These are phyloP conservation scores for Yamadazyma blattariae DNA, from an alignment of 1,139 yeast genomes.

Conservation along the genomic window DNA sequence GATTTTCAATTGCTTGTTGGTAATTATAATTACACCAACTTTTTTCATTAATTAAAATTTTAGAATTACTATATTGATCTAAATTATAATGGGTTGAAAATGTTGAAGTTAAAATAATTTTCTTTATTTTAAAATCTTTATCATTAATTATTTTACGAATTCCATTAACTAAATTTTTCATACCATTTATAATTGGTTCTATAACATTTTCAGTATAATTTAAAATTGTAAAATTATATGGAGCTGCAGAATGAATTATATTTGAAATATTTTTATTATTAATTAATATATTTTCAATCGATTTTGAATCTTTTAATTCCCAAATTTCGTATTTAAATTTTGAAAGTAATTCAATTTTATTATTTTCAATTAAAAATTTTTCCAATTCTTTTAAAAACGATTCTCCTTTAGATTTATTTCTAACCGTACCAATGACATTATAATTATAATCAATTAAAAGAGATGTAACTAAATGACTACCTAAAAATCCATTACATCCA, in stretches of 20 bases:
- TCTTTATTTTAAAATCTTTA: slow-evolving; percentile 8
- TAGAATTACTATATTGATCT: slow-evolving; percentile 12
- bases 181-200: slow-evolving; percentile 32
- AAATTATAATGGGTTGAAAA: slow-evolving; percentile 11
- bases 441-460: slow-evolving; percentile 40
- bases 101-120: slow-evolving; percentile 11
- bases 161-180: slow-evolving; percentile 23
- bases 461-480: slow-evolving; percentile 30
- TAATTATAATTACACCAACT: slow-evolving; percentile 39
- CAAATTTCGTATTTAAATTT: slow-evolving; percentile 47
- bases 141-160: slow-evolving; percentile 21
- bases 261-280: slow-evolving; percentile 45
- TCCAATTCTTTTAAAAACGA: slow-evolving; percentile 18
- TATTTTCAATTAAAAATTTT: slow-evolving; percentile 15
- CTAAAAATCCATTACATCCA: slow-evolving; percentile 40
- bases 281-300: slow-evolving; percentile 51
- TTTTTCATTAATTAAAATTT: slow-evolving; percentile 22
- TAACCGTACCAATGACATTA: slow-evolving; percentile 57
- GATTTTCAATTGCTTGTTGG: slow-evolving; percentile 26
- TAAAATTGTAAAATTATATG: slow-evolving; percentile 21
- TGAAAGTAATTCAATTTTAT: slow-evolving; percentile 11
- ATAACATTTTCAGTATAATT: slow-evolving; percentile 30
- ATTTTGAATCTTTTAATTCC: slow-evolving; percentile 46
- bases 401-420: slow-evolving; percentile 51
- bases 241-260: slow-evolving; percentile 48